A percentile compares a stretch with the other conserved stretches of the same genome.
These are phyloP conservation scores for Sugiyamaella americana DNA, from an alignment of 805 yeast genomes.

Conservation along the genomic window DNA sequence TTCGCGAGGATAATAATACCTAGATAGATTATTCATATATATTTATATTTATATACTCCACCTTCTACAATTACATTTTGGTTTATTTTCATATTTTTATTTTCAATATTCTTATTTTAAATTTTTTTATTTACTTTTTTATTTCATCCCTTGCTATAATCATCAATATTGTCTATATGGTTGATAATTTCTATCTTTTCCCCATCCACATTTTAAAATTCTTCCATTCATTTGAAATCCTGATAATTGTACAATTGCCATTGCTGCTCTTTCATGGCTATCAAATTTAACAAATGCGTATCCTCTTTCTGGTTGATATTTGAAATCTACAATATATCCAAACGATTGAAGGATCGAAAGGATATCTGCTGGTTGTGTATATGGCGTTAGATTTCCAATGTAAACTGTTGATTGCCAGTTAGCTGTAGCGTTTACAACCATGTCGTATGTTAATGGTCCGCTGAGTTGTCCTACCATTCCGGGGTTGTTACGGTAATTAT, in stretches of 20 bases:
- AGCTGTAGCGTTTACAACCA: slow-evolving; percentile 72
- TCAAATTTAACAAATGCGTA: slow-evolving; percentile 87
- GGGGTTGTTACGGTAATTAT: background rate
- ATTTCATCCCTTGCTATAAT: background rate
- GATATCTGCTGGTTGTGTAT: slow-evolving; percentile 64
- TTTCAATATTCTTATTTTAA: background rate
- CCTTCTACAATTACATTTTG: too few relatives aligned
- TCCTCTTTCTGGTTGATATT: slow-evolving; percentile 72
- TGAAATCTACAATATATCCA: slow-evolving; percentile 77
- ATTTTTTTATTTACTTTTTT: background rate
- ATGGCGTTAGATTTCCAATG: slow-evolving; percentile 77
- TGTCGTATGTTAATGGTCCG: slow-evolving; percentile 44
- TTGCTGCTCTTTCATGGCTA: slow-evolving; percentile 81
- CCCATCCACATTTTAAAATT: slow-evolving; percentile 83
- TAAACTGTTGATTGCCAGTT: slow-evolving; percentile 82
- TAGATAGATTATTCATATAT: too few relatives aligned
- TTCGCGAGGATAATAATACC: too few relatives aligned
- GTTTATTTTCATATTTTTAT: background rate
- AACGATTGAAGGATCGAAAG: slow-evolving; percentile 69
- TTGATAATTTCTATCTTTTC: slow-evolving; percentile 36
- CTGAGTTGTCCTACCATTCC: background rate
- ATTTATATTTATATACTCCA: too few relatives aligned
- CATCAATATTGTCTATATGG: background rate
- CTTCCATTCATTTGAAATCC: slow-evolving; percentile 66
- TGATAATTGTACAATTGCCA: slow-evolving; percentile 72